These are phyloP conservation scores for Colletotrichum liriopes DNA, from an alignment of 2,329 filamentous ascomycete species.

Conservation along the genomic window DNA sequence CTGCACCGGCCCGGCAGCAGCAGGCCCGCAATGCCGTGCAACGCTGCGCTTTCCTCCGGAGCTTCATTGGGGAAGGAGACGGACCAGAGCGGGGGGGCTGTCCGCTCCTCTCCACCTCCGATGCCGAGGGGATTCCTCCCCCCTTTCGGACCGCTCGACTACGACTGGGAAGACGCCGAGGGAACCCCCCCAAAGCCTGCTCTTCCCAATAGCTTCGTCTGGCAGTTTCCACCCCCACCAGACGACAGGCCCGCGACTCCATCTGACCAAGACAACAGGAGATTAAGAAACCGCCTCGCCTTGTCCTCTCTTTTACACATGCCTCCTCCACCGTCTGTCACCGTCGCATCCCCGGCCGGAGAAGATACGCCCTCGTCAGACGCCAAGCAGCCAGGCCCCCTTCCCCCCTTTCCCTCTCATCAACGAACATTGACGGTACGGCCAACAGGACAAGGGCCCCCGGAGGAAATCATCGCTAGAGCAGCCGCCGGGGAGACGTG, in stretches of 20 bases:
- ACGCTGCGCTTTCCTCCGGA: neutral
- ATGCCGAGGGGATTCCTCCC: neutral
- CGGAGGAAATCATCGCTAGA: neutral
- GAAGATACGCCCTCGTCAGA: neutral
- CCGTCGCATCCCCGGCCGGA: neutral
- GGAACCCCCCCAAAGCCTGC: neutral
- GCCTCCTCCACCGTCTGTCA: neutral
- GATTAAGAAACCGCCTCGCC: slow-evolving; percentile 16
- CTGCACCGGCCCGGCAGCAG: neutral
- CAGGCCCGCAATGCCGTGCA: neutral
- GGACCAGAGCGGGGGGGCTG: neutral
- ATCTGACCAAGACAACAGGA: slow-evolving; percentile 6
- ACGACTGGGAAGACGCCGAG: neutral
- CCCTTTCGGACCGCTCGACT: neutral
- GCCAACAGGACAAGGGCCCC: slow-evolving; percentile 15
- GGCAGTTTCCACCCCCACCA: neutral
- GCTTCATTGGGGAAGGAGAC: neutral
- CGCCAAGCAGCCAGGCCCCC: no score
- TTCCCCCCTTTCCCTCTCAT: neutral
- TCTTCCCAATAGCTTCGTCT: neutral
- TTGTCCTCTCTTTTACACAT: no score
- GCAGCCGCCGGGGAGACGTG: neutral
- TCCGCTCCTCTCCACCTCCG: neutral
- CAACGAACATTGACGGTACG: neutral
- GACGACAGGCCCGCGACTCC: neutral